These are phyloP conservation scores for Glaciozyma antarctica DNA, from an alignment of 768 basidiomycete species.

Conservation along the genomic window DNA sequence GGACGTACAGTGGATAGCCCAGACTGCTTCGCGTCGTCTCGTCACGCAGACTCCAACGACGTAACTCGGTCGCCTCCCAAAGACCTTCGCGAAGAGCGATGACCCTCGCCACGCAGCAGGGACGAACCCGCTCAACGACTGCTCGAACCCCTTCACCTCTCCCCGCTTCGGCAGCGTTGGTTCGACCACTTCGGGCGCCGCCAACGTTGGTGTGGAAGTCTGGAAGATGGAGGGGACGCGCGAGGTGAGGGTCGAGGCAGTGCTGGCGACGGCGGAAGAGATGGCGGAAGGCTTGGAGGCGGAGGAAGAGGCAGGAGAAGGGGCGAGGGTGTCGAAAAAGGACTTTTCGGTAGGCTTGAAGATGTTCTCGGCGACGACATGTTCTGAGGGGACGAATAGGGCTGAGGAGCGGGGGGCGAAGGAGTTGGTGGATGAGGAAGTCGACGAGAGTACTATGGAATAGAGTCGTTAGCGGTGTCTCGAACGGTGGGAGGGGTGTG, in stretches of 20 bases:
- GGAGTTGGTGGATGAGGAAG: neutral
- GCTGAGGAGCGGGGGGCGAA: neutral
- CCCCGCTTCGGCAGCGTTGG: neutral
- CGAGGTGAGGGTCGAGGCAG: slow-evolving; percentile 2
- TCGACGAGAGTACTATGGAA: neutral
- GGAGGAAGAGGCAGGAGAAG: neutral
- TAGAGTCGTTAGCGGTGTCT: neutral
- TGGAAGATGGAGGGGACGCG: slow-evolving; percentile 28
- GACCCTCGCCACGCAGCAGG: neutral
- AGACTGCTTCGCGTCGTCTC: neutral
- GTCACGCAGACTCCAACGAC: neutral
- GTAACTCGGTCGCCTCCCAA: neutral
- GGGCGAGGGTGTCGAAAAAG: slow-evolving; percentile 24
- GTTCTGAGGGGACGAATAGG: neutral
- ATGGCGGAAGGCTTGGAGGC: neutral
- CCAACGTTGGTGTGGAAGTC: neutral
- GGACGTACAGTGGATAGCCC: neutral
- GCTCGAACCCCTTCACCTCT: slow-evolving; percentile 12
- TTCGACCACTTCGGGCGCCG: neutral
- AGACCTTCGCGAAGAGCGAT: slow-evolving; percentile 1
- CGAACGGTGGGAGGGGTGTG: neutral
- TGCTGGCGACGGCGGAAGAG: slow-evolving; percentile 5
- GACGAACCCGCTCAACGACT: slow-evolving; percentile 3
- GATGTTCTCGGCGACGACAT: slow-evolving; percentile 9
- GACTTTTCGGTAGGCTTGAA: slow-evolving; percentile 12